Conservation (phyloP, 495 filamentous ascomycete genomes). For the Hyaloscypha bicolor region DNA sequence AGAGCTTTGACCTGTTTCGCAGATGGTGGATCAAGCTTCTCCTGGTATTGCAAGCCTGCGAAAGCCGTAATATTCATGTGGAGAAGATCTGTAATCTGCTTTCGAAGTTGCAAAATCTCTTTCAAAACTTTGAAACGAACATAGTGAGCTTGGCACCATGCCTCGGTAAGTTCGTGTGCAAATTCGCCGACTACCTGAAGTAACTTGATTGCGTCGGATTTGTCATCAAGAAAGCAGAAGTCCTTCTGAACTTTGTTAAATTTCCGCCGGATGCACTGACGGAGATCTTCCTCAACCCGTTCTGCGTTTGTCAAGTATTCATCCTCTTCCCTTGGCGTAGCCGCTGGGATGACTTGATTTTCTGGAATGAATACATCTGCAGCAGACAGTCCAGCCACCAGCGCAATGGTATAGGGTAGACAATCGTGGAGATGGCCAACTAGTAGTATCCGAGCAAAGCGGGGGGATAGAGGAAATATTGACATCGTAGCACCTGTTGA, state of each 20-base stretch:
- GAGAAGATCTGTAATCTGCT: slow-evolving; percentile 81
- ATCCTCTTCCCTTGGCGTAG: slow-evolving; percentile 43
- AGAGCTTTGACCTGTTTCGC: slow-evolving; percentile 75
- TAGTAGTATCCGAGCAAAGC: slow-evolving; percentile 87
- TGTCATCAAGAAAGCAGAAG: slow-evolving; percentile 79
- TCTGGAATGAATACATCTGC: slow-evolving; percentile 87
- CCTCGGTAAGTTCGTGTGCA: slow-evolving; percentile 63
- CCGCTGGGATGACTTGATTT: slow-evolving; percentile 66
- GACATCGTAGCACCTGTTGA: slow-evolving; percentile 77
- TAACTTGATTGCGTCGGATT: slow-evolving; percentile 86
- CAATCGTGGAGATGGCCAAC: slow-evolving; percentile 84
- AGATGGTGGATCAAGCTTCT: slow-evolving; percentile 69
- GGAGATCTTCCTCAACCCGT: slow-evolving; percentile 66
- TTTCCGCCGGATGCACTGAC: slow-evolving; percentile 63
- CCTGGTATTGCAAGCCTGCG: slow-evolving; percentile 55
- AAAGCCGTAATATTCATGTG: slow-evolving; percentile 72
- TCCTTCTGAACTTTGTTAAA: slow-evolving; percentile 77
- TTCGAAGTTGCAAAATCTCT: slow-evolving; percentile 80
- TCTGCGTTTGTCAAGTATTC: slow-evolving; percentile 66
- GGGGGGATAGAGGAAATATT: slow-evolving; percentile 84
- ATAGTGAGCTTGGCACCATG: slow-evolving; percentile 81
- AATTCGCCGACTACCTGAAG: slow-evolving; percentile 87
- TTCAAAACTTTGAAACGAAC: slow-evolving; percentile 81
- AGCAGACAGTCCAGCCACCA: slow-evolving; percentile 87
- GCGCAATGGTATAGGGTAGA: slow-evolving; percentile 82